phyloP scores from a whole-genome alignment of 1,284 basidiomycete genomes.

The Megacollybia platyphylla region DNA sequence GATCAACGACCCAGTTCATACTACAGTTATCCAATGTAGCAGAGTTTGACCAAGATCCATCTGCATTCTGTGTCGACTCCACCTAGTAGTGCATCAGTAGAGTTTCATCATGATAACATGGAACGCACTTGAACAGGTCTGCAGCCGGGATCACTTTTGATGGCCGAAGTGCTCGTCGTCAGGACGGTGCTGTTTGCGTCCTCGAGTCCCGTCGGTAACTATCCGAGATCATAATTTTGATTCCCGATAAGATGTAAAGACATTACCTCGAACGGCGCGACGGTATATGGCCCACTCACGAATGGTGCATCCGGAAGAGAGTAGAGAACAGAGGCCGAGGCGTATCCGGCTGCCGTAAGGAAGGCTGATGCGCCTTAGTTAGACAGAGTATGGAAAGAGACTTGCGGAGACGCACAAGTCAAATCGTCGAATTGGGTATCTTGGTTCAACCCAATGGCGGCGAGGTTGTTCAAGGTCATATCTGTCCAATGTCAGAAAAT shows the following conservation, averaged over 20 bases:
- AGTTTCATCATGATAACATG: background rate
- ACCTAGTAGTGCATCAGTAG: constrained; percentile 13
- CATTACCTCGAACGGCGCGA: constrained; percentile 29
- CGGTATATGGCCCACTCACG: constrained; percentile 25
- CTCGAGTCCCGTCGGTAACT: constrained; percentile 14
- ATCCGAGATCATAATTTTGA: background rate
- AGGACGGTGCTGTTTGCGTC: constrained; percentile 23
- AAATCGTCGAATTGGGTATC: constrained; percentile 28
- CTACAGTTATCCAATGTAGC: constrained; percentile 24
- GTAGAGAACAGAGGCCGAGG: constrained; percentile 33
- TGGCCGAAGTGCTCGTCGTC: constrained; percentile 29
- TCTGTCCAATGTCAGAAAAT: constrained; percentile 13
- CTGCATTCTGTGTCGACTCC: constrained; percentile 15
- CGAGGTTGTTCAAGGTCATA: constrained; percentile 19
- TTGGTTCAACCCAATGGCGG: constrained; percentile 29
- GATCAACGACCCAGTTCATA: constrained; percentile 24
- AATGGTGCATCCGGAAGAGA: constrained; percentile 30
- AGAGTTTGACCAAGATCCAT: constrained; percentile 27
- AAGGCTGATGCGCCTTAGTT: constrained; percentile 20
- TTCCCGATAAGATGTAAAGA: background rate
- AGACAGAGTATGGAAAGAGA: background rate
- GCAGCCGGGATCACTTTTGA: constrained; percentile 32
- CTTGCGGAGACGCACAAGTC: constrained; percentile 20
- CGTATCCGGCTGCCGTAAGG: constrained; percentile 38
- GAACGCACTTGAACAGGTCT: constrained; percentile 19